Base-by-base conservation (phyloP, 805 yeast genomes). In the Candida odintsovae region DNA sequence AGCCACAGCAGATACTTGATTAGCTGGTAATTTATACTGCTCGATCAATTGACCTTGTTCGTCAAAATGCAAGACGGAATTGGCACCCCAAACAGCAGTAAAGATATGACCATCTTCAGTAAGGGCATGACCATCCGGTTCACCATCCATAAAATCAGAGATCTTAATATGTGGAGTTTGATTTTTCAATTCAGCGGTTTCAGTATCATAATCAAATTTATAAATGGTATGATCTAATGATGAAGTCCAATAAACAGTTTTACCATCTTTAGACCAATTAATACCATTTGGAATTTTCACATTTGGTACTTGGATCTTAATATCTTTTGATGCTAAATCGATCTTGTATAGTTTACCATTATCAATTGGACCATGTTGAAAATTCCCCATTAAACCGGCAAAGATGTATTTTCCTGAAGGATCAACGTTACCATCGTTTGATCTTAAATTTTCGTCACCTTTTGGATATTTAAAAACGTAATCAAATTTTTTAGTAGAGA, bases 351-450 rank as follows among this genome's bases (percentile, higher is more conserved):
- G 57, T 41, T 70, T 71, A 1, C 96, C 97, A 45, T 76, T 77
- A 1, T 46, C 48, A 31, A 54, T 52, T 16, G 63, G 61, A 18
- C 64, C 64, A 22, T 64, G 58, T 15, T 68, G 71, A 53, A 78
- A 79, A 48, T 79, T 80, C 20, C 72, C 72, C 95, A 90, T 90
- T 19, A 90, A 72, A 1, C 97, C 96, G 42, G 86, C 78, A 77
- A 86, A 83, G 43, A 89, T 75, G 50, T 50, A 51, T 37, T 82
- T 74, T 1, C 96, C 96, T 57, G 77, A 68, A 4, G 86, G 83
- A 49, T 87, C 90, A 37, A 89, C 76, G 40, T 78, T 76, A 0
- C 97, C 96, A 61, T 90, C 97, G 58, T 90, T 90, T 38, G 94
- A 83, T 57, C 90, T 71, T 61, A 76, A 62, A 40, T 64, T 66